These are phyloP conservation scores for Vitis hybrid DNA, from an alignment of 177 flowering plant species.

Conservation along the genomic window DNA sequence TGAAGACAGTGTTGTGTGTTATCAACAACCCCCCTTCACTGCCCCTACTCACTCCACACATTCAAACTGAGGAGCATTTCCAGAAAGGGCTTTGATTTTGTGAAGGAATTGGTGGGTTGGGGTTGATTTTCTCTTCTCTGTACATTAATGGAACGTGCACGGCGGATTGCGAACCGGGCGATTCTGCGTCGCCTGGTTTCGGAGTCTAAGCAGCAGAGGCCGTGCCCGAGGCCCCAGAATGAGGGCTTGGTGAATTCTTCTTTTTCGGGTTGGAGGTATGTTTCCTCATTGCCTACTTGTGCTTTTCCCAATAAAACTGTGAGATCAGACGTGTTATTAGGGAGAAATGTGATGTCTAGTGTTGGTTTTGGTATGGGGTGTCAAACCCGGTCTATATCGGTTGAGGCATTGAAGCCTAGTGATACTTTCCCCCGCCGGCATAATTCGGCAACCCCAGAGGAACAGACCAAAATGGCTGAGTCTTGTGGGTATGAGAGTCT, in stretches of 20 bases:
- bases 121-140: not conserved
- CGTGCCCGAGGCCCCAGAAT: constrained; percentile 10
- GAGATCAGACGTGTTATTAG: constrained; percentile 22
- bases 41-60: constrained; percentile 7
- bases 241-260: constrained; percentile 20
- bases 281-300: constrained; percentile 62
- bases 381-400: constrained; percentile 59
- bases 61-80: too few relatives aligned
- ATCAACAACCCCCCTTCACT: not conserved
- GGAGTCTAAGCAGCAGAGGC: constrained; percentile 38
- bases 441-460: constrained; percentile 88
- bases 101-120: too few relatives aligned
- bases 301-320: constrained; percentile 13
- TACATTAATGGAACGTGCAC: constrained; percentile 78
- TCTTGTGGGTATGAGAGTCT: constrained; percentile 56
- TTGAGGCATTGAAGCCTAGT: constrained; percentile 74
- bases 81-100: too few relatives aligned
- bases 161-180: constrained; percentile 73
- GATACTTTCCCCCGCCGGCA: constrained; percentile 97
- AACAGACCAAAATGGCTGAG: constrained; percentile 76
- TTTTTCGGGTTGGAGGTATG: constrained; percentile 56
- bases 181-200: constrained; percentile 60
- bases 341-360: constrained; percentile 16
- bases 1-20: too few relatives aligned
- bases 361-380: constrained; percentile 25